Conservation (phyloP, 2,329 filamentous ascomycete genomes). For the Helicocarpus griseus region DNA sequence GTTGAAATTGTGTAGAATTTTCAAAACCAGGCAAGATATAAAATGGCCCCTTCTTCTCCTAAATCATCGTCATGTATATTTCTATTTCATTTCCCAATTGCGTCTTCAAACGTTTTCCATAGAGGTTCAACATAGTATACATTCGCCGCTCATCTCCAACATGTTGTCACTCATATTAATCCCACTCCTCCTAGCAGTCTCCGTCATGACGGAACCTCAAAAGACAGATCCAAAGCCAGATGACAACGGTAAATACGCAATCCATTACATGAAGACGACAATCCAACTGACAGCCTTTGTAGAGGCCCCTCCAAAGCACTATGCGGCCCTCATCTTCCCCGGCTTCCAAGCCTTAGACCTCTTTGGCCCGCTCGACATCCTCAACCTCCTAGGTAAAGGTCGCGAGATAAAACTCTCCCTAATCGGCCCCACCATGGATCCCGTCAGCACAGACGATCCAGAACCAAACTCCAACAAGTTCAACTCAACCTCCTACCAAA, state of each 20-base stretch:
- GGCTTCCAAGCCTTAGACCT: conserved; percentile 35
- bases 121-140: background rate
- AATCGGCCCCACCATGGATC: conserved; percentile 22
- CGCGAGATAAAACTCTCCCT: conserved; percentile 20
- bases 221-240: too few relatives aligned
- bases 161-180: background rate
- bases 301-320: conserved; percentile 5
- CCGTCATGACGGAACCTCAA: background rate
- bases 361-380: conserved; percentile 40
- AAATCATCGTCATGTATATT: too few relatives aligned
- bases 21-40: too few relatives aligned
- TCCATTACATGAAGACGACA: too few relatives aligned
- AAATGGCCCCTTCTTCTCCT: too few relatives aligned
- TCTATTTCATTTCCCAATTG: too few relatives aligned
- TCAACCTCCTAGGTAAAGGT: conserved; percentile 25
- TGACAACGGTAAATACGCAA: too few relatives aligned
- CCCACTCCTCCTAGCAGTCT: background rate
- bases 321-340: conserved; percentile 26
- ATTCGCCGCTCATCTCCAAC: background rate
- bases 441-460: conserved; percentile 22
- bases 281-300: background rate
- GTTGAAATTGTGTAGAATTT: too few relatives aligned
- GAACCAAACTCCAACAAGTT: conserved; percentile 9
- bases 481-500: conserved; percentile 24
- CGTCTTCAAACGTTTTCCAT: too few relatives aligned